phyloP scores from a whole-genome alignment of 1,284 basidiomycete species.

The Puccinia triticina region DNA sequence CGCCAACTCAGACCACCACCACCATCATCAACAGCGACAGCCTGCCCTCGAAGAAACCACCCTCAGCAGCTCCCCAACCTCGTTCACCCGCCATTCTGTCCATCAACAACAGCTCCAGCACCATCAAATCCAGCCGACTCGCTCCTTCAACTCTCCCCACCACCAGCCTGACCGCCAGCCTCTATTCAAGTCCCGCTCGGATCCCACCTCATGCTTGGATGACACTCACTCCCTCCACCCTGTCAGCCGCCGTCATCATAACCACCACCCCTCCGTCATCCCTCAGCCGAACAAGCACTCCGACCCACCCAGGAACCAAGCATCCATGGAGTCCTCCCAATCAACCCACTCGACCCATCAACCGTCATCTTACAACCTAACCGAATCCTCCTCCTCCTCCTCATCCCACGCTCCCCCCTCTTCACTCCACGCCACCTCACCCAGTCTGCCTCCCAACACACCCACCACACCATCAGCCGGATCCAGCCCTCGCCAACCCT shows the following conservation, averaged over 20 bases:
- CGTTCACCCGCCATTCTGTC: conserved; percentile 10
- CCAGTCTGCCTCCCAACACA: not conserved
- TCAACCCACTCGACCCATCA: conserved; percentile 6
- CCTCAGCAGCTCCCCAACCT: conserved; percentile 10
- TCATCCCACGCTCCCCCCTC: not conserved
- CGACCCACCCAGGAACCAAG: not conserved
- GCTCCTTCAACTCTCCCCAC: not conserved
- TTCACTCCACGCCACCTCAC: conserved; percentile 15
- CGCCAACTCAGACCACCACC: not conserved
- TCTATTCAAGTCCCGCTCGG: conserved; percentile 14
- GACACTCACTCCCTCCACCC: not conserved
- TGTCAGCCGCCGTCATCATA: conserved; percentile 13
- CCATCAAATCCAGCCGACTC: not conserved
- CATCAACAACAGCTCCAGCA: conserved; percentile 2
- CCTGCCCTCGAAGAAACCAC: not conserved
- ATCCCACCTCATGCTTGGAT: conserved; percentile 27
- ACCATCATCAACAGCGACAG: not conserved
- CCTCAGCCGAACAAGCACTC: not conserved
- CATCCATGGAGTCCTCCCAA: conserved; percentile 26
- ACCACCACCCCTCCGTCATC: too few relatives aligned
- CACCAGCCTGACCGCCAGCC: not conserved
- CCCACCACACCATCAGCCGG: not conserved
- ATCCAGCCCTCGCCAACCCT: conserved; percentile 56
- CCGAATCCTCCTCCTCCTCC: conserved; percentile 12
- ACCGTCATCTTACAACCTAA: not conserved